Evolutionary conservation across 352 stramenopile species (phyloP).

Genomic region (Pythium plurisporium): DNA sequence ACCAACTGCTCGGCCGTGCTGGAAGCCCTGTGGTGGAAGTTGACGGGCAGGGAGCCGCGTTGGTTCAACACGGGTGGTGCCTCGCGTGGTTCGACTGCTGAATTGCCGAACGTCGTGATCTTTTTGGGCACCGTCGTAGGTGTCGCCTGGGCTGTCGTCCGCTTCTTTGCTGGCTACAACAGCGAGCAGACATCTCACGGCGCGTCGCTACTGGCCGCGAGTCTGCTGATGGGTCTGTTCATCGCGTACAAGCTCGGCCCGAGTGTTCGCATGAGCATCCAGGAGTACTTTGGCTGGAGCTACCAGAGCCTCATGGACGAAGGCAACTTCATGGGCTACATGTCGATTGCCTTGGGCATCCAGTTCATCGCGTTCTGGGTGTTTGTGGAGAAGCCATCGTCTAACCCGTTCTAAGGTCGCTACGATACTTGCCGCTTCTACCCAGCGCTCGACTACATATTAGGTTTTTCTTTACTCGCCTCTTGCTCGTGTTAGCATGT

Average conservation of each 20-base stretch:
- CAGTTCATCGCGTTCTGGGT: constrained; percentile 73
- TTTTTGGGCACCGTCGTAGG: constrained; percentile 81
- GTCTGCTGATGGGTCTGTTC: constrained; percentile 79
- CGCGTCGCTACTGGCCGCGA: constrained; percentile 67
- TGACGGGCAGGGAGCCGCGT: constrained; percentile 82
- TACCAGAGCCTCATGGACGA: constrained; percentile 83
- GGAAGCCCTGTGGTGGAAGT: constrained; percentile 68
- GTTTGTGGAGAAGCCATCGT: constrained; percentile 86
- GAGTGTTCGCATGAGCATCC: constrained; percentile 82
- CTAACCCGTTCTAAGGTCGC: constrained; percentile 60
- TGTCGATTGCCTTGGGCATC: constrained; percentile 66
- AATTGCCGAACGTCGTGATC: constrained; percentile 86
- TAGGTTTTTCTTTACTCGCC: background rate
- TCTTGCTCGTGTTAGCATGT: background rate
- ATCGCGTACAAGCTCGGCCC: constrained; percentile 76
- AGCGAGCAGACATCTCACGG: constrained; percentile 65
- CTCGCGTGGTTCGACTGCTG: constrained; percentile 82
- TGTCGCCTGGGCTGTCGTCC: constrained; percentile 65
- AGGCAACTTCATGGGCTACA: constrained; percentile 74
- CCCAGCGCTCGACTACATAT: background rate
- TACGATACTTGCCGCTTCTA: background rate
- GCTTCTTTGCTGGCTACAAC: constrained; percentile 80
- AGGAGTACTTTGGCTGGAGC: constrained; percentile 88
- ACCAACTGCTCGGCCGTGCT: constrained; percentile 84
- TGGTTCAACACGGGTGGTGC: constrained; percentile 87